Percentiles rank a stretch among this genome's conserved stretches.
Conservation (phyloP, 129 eudicot genomes). For the Artemisia argyi region DNA sequence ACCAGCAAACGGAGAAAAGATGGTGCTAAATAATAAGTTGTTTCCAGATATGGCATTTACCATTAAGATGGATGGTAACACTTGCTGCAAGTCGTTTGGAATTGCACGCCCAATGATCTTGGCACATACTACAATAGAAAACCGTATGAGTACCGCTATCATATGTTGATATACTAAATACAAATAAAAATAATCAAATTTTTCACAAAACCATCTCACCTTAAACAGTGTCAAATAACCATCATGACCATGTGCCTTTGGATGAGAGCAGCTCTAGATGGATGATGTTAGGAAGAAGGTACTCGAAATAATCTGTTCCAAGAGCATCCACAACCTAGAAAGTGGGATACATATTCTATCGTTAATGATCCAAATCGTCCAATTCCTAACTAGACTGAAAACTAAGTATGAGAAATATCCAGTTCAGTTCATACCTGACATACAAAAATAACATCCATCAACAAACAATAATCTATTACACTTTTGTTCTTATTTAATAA, state of each 20-base stretch:
- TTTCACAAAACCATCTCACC: slow-evolving; percentile 40
- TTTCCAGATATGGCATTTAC: slow-evolving; percentile 32
- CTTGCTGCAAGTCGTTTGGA: slow-evolving; percentile 91
- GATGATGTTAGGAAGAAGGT: slow-evolving; percentile 82
- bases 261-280: slow-evolving; percentile 86
- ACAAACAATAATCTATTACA: too few relatives aligned
- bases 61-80: slow-evolving; percentile 37
- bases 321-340: slow-evolving; percentile 89
- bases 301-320: slow-evolving; percentile 80
- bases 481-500: too few relatives aligned
- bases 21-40: background rate
- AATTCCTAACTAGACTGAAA: slow-evolving; percentile 6
- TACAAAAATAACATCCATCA: too few relatives aligned
- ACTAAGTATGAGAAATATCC: too few relatives aligned
- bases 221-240: slow-evolving; percentile 87
- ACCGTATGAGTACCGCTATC: background rate
- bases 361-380: background rate
- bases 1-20: too few relatives aligned
- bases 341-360: background rate
- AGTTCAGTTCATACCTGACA: too few relatives aligned
- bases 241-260: slow-evolving; percentile 88
- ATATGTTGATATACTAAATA: background rate
- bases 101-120: slow-evolving; percentile 86
- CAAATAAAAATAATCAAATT: background rate
- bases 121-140: slow-evolving; percentile 70